phyloP scores from a whole-genome alignment of 306 rosid species.

The Canavalia ensiformis region DNA sequence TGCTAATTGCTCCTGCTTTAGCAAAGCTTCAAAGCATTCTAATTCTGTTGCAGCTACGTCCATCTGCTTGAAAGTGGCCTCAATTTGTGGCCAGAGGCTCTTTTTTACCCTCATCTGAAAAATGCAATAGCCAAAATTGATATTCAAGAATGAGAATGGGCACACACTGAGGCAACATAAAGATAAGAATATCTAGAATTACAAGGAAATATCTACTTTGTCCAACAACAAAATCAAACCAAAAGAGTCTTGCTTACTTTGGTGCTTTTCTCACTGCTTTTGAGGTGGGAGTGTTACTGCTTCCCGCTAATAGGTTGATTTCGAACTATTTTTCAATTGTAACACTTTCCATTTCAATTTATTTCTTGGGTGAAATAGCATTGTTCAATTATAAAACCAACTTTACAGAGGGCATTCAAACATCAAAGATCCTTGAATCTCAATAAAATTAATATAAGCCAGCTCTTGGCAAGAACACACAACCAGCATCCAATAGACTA shows the following conservation, averaged over 20 bases:
- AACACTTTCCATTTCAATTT: background rate
- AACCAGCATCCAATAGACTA: background rate
- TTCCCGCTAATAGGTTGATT: background rate
- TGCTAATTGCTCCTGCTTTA: conserved; percentile 74
- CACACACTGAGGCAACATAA: background rate
- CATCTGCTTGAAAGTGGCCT: conserved; percentile 75
- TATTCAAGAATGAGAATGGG: conserved; percentile 21
- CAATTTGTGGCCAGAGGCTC: conserved; percentile 79
- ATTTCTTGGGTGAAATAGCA: background rate
- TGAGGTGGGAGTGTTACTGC: background rate
- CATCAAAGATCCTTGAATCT: background rate
- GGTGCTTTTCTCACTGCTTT: background rate
- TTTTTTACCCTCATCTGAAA: conserved; percentile 73
- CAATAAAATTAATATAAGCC: background rate
- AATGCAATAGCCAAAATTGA: conserved; percentile 22
- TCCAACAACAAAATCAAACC: background rate
- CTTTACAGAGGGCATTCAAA: background rate
- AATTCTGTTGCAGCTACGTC: conserved; percentile 84
- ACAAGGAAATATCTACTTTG: background rate
- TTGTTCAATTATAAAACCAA: background rate
- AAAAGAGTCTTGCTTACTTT: background rate
- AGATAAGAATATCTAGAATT: conserved; percentile 1
- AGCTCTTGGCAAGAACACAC: background rate
- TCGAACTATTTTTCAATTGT: background rate
- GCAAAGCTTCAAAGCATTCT: conserved; percentile 76